Conservation (phyloP, 768 basidiomycete species). For the Agaricus sinodeliciosus region DNA sequence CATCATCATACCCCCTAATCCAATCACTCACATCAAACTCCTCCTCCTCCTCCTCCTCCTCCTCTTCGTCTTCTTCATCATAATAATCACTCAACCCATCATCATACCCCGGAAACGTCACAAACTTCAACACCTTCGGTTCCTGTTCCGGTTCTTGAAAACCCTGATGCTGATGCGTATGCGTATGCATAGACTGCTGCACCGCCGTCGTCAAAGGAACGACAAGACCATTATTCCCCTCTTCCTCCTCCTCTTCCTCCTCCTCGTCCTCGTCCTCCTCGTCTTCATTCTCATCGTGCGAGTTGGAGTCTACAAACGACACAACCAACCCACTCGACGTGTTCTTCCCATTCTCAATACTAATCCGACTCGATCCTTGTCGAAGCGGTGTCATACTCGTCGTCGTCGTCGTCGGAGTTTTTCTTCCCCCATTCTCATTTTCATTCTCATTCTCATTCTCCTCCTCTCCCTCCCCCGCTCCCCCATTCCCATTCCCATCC, state of each 20-base stretch:
- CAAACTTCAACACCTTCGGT: conserved; percentile 6
- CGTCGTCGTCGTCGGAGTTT: too few species aligned
- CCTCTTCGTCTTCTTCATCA: conserved; percentile 2
- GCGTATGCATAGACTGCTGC: background rate
- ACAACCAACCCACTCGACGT: background rate
- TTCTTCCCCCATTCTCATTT: too few species aligned
- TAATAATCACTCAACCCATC: background rate
- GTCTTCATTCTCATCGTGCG: too few species aligned
- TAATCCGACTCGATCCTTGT: background rate
- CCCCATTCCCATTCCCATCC: too few species aligned
- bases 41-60: conserved; percentile 12
- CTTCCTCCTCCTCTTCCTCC: too few species aligned
- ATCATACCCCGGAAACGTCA: conserved; percentile 9
- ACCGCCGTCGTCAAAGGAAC: background rate
- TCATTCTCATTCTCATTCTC: too few species aligned
- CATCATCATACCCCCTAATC: background rate
- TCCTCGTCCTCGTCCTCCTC: too few species aligned
- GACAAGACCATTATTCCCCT: too few species aligned
- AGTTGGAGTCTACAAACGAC: too few species aligned
- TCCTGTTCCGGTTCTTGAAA: conserved; percentile 1
- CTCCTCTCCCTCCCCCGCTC: too few species aligned
- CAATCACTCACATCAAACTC: background rate
- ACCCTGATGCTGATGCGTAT: background rate
- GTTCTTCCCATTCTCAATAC: background rate
- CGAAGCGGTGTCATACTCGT: background rate